Base-by-base conservation (phyloP, 345 rosid genomes). In the Citrus medica region DNA sequence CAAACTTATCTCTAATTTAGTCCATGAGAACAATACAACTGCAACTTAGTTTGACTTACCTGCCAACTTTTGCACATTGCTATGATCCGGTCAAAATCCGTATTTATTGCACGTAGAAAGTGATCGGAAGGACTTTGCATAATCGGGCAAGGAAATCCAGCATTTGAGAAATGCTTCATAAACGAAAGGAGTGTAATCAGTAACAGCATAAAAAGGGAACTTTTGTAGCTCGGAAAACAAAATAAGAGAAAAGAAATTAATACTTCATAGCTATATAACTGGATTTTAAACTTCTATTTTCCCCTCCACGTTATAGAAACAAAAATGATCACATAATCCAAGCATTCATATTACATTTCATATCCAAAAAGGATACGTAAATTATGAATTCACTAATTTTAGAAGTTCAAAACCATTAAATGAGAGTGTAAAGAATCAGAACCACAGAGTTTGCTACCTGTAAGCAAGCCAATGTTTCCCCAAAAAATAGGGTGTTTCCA, bases 81-180 rank as follows among this genome's bases (percentile, higher is more conserved):
- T 82, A 97, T 97, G 74, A 97, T 94, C 87, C 98, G 90, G 87
- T 97, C 99, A 48, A 97, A 97, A 80, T 97, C 99, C 3, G 98
- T 94, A 89, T 97, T 97, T 82, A 97, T 93, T 21, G 98, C 98
- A 55, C 99, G 95, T 79, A 97, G 86, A 74, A 97, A 94, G 84
- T 97, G 99, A 89, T 97, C 99, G 1, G 99, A 94, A 74, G 99
- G 99, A 83, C 99, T 97, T 94, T 97, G 99, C 99, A 97, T 97
- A 71, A 97, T 97, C 6, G 99, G 99, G 84, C 99, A 97, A 71
- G 99, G 99, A 82, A 97, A 97, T 88, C 99, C 99, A 78, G 98
- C 99, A 86, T 94, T 97, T 61, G 99, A 93, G 83, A 97, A 97
- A 81, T 94, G 99, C 99, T 97, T 79, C 89, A 88, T 73, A 70